Base-by-base conservation (phyloP, 2,329 filamentous ascomycete genomes). In the Gnomoniopsis smithogilvyi region DNA sequence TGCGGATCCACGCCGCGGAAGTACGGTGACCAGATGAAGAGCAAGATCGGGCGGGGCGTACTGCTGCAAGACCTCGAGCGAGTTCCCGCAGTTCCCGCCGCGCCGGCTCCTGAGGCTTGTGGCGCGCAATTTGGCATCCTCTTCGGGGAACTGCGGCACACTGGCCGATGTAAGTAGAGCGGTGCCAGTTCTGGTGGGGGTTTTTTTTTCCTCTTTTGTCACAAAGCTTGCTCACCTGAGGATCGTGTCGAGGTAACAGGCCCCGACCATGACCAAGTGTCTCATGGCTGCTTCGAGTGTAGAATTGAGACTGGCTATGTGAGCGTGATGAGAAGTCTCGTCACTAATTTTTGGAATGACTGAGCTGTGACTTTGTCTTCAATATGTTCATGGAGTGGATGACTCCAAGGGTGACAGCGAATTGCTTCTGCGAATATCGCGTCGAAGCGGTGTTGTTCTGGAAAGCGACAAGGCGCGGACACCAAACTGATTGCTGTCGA, bases 111-210 rank as follows among this genome's bases (percentile, higher is more conserved):
- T 73, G 56, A 89, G 69, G 24, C 68, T 77, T 2, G 82, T 81
- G 19, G 89, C 88, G 34, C 89, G 86, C 45, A 90, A 77, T 72
- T 92, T 92, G 51, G 84, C 80, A 74, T 93, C 89, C 73, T 92
- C 89, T 7, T 73, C 72, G 1, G 89, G 89, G 68, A 85, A 91
- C 67, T 84, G 74, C 3, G 87, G 83, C 36, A 90, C 81, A 62
- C 86, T 90, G 43, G 7, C n/a, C 48, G 36, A 7, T 24, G n/a
- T 47, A 34, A 61, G 58, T 8, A 22, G 34, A 15, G n/a, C n/a
- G n/a, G n/a, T n/a, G n/a, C n/a, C n/a, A n/a, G n/a, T n/a, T n/a
- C n/a, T n/a, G n/a, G n/a, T n/a, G n/a, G n/a, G n/a, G n/a, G n/a
- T n/a, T n/a, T n/a, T n/a, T n/a, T n/a, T n/a, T n/a, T n/a, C n/a